Base-by-base conservation (phyloP, 768 basidiomycete genomes). In the Trametes maxima region DNA sequence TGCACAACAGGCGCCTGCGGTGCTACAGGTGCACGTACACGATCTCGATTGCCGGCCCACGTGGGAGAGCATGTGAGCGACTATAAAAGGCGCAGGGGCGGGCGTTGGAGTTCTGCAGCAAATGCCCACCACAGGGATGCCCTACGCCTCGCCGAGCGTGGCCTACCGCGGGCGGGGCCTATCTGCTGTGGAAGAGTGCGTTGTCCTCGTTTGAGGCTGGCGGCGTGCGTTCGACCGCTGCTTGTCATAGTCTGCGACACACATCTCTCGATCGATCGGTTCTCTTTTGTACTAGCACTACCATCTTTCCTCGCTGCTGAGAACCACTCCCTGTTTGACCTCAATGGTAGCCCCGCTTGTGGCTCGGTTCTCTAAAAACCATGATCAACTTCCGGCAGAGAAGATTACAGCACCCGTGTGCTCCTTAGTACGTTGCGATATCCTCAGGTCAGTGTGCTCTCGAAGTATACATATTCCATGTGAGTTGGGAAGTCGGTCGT, bases 141-240 rank as follows among this genome's bases (percentile, higher is more conserved):
- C 64, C 63, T 62, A 58, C 61, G 66, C 64, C 69, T 67, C 62
- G 36, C 49, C 66, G 60, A 68, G 67, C 60, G 54, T 25, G 54
- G 40, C 60, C 37, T 24, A 64, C 60, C 59, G 66, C 51, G 56
- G 53, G 42, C 59, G 64, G 62, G 68, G 73, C 67, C 54, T 61
- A 61, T 65, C 58, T 57, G 70, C 63, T 70, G 75, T 75, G 78
- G 73, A 50, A 79, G 69, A 79, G 48, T 48, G 65, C 71, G n/a
- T 47, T 45, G 79, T 87, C 85, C 82, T 83, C 74, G 88, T 90
- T 90, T 90, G 89, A 90, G 86, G 89, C 75, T 75, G 77, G 79
- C 78, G 75, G 82, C 79, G 83, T 78, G 46, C 42, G 46, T 50
- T 66, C 67, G 28, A 81, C 82, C 82, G 79, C 76, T 75, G 75